Base-by-base conservation (phyloP, 2,329 filamentous ascomycete species). In the Neofusicoccum umdonicola region DNA sequence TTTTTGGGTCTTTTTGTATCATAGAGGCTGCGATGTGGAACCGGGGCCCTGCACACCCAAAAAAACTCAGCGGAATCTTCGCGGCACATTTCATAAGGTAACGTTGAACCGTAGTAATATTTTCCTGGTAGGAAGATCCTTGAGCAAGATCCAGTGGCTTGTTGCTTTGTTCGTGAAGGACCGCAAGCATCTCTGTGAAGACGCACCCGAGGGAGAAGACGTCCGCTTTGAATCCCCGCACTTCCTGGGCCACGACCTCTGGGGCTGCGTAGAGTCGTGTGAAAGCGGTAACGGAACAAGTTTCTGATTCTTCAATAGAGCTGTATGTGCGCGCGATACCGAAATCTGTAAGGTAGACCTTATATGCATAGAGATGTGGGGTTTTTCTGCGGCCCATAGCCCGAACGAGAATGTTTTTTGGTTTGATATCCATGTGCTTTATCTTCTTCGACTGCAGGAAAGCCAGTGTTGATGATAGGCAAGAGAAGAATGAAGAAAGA, bases 341-440 rank as follows among this genome's bases (percentile, higher is more conserved):
- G 48, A 72, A 72, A 57, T 72, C 71, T 1, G 71, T 66, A 27
- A 72, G 63, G 47, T 69, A 70, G 6, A 72, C 60, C 34, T 67
- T 62, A 22, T 22, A 22, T 22, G 22, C 22, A 22, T 22, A 22
- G 22, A 22, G 22, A 22, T 22, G 22, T 22, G 7, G 4, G 35
- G 7, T 39, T 12, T 44, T 62, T 65, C 0, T 52, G n/a, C 0
- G 13, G 11, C 0, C 31, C 3, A 1, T 37, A 3, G 5, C 4
- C 4, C 1, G 13, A 1, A 71, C 67, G 7, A 72, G 57, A 9
- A 71, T 63, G 39, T 71, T 71, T 39, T 67, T 56, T 3, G 70
- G 71, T 44, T 72, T 72, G 54, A 72, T 69, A 47, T 72, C 71
- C 69, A 69, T 72, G 58, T 71, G 71, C 50, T 69, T 71, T 5